phyloP scores from a whole-genome alignment of 2,329 filamentous ascomycete species.

The Triangularia verruculosa region DNA sequence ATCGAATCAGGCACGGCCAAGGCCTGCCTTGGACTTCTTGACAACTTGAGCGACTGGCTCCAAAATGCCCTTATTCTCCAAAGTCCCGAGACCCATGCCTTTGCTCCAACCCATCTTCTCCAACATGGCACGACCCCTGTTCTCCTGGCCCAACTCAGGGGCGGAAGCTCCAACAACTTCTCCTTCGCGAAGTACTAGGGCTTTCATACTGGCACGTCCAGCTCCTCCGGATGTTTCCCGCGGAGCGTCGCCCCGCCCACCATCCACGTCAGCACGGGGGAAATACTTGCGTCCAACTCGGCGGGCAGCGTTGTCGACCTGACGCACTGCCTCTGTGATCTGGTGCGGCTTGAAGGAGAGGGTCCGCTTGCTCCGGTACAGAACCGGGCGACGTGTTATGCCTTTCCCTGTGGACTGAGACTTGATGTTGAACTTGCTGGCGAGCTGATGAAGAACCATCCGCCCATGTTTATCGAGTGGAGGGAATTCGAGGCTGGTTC shows the following conservation, averaged over 20 bases:
- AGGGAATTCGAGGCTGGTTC: slow-evolving; percentile 65
- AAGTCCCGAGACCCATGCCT: slow-evolving; percentile 77
- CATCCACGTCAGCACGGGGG: slow-evolving; percentile 45
- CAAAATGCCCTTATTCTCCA: slow-evolving; percentile 83
- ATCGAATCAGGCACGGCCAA: slow-evolving; percentile 50
- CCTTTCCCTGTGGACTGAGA: slow-evolving; percentile 80
- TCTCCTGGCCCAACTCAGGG: slow-evolving; percentile 77
- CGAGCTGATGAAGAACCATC: slow-evolving; percentile 76
- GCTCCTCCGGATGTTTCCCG: slow-evolving; percentile 21
- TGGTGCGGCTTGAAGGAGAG: slow-evolving; percentile 55
- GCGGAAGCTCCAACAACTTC: slow-evolving; percentile 84
- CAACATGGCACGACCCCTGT: slow-evolving; percentile 81
- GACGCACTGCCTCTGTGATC: slow-evolving; percentile 46
- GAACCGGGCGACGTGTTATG: slow-evolving; percentile 67
- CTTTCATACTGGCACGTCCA: slow-evolving; percentile 33
- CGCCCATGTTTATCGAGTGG: slow-evolving; percentile 79
- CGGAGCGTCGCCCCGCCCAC: slow-evolving; percentile 9
- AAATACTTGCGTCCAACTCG: slow-evolving; percentile 55
- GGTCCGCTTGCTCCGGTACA: slow-evolving; percentile 72
- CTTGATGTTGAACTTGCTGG: slow-evolving; percentile 70
- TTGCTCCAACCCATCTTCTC: slow-evolving; percentile 97
- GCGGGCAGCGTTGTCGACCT: slow-evolving; percentile 47
- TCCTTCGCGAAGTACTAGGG: slow-evolving; percentile 70
- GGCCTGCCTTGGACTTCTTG: slow-evolving; percentile 78
- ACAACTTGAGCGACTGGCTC: slow-evolving; percentile 83